A percentile compares a stretch with the other conserved stretches of the same genome.
Conservation (phyloP, 1,284 basidiomycete genomes). For the Ganoderma boninense region DNA sequence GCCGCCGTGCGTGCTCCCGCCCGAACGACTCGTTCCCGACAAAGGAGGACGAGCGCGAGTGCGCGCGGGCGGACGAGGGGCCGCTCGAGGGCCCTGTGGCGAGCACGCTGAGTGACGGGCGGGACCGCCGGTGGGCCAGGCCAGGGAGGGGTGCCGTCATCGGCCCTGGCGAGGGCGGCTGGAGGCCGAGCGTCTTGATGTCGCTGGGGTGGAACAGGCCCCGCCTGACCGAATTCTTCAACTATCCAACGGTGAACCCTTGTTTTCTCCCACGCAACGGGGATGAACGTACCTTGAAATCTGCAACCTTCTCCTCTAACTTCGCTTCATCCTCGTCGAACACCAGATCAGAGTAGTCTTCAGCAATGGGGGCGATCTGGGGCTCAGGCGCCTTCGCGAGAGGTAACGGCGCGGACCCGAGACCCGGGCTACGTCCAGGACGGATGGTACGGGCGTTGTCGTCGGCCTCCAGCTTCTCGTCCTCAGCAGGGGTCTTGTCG, state of each 20-base stretch:
- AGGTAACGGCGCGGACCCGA: conserved; percentile 50
- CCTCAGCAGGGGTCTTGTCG: conserved; percentile 66
- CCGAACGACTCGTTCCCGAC: conserved; percentile 67
- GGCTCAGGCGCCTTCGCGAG: conserved; percentile 67
- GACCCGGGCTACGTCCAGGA: conserved; percentile 70
- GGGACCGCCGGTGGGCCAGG: conserved; percentile 54
- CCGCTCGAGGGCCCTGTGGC: conserved; percentile 26
- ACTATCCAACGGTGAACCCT: conserved; percentile 44
- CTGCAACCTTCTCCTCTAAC: conserved; percentile 78
- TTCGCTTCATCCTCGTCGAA: conserved; percentile 77
- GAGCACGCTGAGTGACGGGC: conserved; percentile 54
- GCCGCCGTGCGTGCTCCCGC: conserved; percentile 62
- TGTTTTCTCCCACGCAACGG: not conserved
- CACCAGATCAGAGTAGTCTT: conserved; percentile 91
- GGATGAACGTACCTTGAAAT: conserved; percentile 70
- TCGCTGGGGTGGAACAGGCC: conserved; percentile 91
- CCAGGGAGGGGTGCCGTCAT: conserved; percentile 69
- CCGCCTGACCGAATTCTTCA: conserved; percentile 73
- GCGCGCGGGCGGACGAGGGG: conserved; percentile 37
- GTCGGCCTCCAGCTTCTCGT: conserved; percentile 70
- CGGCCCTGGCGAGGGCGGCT: conserved; percentile 58
- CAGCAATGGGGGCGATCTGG: conserved; percentile 71
- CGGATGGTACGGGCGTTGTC: conserved; percentile 83
- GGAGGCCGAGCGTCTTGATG: conserved; percentile 75
- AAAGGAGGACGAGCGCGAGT: conserved; percentile 64